These are phyloP conservation scores for Firmiana major DNA, from an alignment of 345 rosid genomes.

Conservation along the genomic window DNA sequence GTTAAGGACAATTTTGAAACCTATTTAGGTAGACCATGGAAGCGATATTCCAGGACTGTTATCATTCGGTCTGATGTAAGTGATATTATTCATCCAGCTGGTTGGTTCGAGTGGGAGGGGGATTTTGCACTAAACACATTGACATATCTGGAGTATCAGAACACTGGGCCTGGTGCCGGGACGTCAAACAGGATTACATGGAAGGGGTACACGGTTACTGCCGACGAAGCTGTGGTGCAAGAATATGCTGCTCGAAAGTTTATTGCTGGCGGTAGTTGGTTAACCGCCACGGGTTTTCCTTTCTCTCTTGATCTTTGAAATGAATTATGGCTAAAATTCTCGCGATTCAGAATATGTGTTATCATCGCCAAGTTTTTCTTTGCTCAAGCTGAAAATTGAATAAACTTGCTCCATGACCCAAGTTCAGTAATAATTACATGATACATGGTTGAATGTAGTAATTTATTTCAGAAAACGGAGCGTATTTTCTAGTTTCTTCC, in stretches of 20 bases:
- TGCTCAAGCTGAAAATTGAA: not conserved
- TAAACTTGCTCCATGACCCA: not conserved
- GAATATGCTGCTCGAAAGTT: conserved; percentile 48
- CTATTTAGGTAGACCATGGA: conserved; percentile 82
- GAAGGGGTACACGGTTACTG: conserved; percentile 49
- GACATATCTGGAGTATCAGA: conserved; percentile 55
- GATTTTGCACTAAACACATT: conserved; percentile 57
- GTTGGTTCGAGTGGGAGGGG: conserved; percentile 66
- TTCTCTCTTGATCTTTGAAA: conserved; percentile 42
- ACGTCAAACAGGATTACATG: conserved; percentile 53
- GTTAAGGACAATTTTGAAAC: conserved; percentile 32
- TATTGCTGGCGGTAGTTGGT: conserved; percentile 54
- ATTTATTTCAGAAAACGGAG: not conserved
- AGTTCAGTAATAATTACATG: not conserved
- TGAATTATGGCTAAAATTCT: not conserved
- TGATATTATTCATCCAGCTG: conserved; percentile 51
- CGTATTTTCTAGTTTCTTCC: not conserved
- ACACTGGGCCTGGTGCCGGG: conserved; percentile 57
- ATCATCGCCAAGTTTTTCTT: not conserved
- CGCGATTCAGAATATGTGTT: not conserved
- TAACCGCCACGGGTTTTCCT: conserved; percentile 62
- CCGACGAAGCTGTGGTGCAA: conserved; percentile 34
- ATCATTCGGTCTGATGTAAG: conserved; percentile 56
- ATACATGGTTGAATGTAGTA: not conserved
- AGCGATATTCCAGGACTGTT: conserved; percentile 53